Conservation (phyloP, 352 stramenopile species). For the Pythium guiyangense region DNA sequence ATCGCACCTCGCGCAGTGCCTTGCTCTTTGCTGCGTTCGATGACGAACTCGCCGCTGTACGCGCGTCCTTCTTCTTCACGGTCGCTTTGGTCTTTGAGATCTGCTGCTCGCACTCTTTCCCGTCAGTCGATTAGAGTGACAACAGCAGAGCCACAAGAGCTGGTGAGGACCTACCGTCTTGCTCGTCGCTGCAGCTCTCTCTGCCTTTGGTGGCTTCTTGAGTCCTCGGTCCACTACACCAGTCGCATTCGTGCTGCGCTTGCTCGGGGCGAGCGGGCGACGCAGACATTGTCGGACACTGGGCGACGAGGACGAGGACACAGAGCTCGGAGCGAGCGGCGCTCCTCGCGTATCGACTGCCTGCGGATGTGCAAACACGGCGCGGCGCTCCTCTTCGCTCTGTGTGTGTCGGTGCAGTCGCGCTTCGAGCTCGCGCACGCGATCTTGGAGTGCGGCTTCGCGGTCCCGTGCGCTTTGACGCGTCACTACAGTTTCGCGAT, state of each 20-base stretch:
- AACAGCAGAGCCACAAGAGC: background rate
- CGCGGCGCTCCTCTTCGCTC: constrained; percentile 11
- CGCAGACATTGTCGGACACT: background rate
- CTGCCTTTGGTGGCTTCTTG: background rate
- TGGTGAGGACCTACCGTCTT: background rate
- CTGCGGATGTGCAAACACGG: constrained; percentile 5
- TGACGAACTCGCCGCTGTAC: background rate
- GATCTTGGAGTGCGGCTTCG: constrained; percentile 7
- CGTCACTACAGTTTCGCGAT: background rate
- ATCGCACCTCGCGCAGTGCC: constrained; percentile 11
- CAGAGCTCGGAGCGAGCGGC: constrained; percentile 1
- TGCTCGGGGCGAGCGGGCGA: background rate
- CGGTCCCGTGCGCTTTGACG: background rate
- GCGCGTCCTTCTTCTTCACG: background rate
- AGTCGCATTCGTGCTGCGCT: background rate
- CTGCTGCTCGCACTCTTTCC: background rate
- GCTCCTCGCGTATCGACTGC: background rate
- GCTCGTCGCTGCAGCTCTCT: background rate
- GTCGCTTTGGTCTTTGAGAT: background rate
- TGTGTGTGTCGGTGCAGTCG: constrained; percentile 9
- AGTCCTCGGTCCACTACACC: too few species aligned
- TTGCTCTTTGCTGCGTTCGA: constrained; percentile 12
- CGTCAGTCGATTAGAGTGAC: background rate
- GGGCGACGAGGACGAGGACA: constrained; percentile 3
- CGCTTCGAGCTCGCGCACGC: constrained; percentile 10